Evolutionary conservation across 1,284 basidiomycete genomes (phyloP).

Genomic region (Pascua sp.): DNA sequence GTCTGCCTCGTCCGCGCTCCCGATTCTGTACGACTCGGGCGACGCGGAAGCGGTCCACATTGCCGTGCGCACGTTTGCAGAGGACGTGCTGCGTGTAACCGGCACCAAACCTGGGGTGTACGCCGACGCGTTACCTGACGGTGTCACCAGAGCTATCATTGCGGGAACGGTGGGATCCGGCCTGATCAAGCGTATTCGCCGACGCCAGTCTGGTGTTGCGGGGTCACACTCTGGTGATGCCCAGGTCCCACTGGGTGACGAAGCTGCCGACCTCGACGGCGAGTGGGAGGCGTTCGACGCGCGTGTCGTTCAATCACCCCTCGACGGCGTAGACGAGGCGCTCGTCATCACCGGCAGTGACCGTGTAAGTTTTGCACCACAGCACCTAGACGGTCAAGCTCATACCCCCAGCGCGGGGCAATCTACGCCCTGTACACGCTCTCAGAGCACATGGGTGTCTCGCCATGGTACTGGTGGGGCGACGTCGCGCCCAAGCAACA

Average conservation of each 20-base stretch:
- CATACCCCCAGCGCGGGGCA: slow-evolving; percentile 41
- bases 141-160: slow-evolving; percentile 55
- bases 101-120: slow-evolving; percentile 52
- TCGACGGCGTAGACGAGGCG: slow-evolving; percentile 58
- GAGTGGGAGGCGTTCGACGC: slow-evolving; percentile 63
- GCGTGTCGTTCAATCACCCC: slow-evolving; percentile 56
- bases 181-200: slow-evolving; percentile 50
- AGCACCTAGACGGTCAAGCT: not conserved
- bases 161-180: slow-evolving; percentile 62
- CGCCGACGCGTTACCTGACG: slow-evolving; percentile 11
- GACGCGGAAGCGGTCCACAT: slow-evolving; percentile 53
- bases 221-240: too few species aligned
- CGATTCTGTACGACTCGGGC: slow-evolving; percentile 12
- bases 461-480: slow-evolving; percentile 54
- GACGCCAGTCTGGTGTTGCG: not conserved
- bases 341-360: slow-evolving; percentile 65
- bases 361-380: slow-evolving; percentile 53
- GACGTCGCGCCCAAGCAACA: slow-evolving; percentile 61
- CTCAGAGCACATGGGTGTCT: slow-evolving; percentile 63
- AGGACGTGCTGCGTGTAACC: slow-evolving; percentile 62
- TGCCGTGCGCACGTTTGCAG: slow-evolving; percentile 59
- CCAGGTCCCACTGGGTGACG: not conserved
- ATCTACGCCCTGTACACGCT: slow-evolving; percentile 67
- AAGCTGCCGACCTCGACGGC: slow-evolving; percentile 34
- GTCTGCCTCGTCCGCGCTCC: not conserved